These are phyloP conservation scores for Scleroderma bovista DNA, from an alignment of 768 basidiomycete genomes.

Conservation along the genomic window DNA sequence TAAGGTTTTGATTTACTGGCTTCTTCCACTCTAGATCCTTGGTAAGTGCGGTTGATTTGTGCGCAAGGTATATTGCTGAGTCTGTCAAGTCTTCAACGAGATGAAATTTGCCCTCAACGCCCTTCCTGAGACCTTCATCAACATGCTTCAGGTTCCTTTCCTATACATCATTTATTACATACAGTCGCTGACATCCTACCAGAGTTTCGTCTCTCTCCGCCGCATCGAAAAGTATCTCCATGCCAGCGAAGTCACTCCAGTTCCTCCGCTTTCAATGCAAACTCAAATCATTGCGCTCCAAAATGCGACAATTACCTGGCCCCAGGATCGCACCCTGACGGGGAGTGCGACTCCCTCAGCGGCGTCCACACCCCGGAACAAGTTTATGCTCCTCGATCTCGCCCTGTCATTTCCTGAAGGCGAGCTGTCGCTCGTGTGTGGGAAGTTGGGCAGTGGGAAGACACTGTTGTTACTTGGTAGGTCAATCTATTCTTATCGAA, in stretches of 20 bases:
- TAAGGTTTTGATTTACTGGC: neutral
- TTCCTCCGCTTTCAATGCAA: slow-evolving; percentile 52
- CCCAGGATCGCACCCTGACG: slow-evolving; percentile 57
- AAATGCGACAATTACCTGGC: slow-evolving; percentile 89
- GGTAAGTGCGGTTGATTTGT: slow-evolving; percentile 22
- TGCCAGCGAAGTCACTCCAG: slow-evolving; percentile 61
- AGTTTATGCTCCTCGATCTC: slow-evolving; percentile 79
- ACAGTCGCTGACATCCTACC: neutral
- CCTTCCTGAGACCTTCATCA: slow-evolving; percentile 87
- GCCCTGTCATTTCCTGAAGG: slow-evolving; percentile 73
- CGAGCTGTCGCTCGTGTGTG: slow-evolving; percentile 79
- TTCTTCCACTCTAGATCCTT: slow-evolving; percentile 30
- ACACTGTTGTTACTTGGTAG: slow-evolving; percentile 71
- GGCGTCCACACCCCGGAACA: slow-evolving; percentile 67
- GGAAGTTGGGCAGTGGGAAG: slow-evolving; percentile 87
- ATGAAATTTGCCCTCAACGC: slow-evolving; percentile 86
- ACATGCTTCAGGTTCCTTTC: slow-evolving; percentile 65
- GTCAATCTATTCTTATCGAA: slow-evolving; percentile 1
- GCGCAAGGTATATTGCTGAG: slow-evolving; percentile 2
- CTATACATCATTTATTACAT: neutral
- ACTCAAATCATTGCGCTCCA: slow-evolving; percentile 66
- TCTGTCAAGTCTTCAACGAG: slow-evolving; percentile 66
- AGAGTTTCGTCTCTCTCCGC: slow-evolving; percentile 79
- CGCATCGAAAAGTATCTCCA: slow-evolving; percentile 89
- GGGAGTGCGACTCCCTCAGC: slow-evolving; percentile 47